phyloP scores from a whole-genome alignment of 1,139 yeast species.

The Taiozyma sp. region DNA sequence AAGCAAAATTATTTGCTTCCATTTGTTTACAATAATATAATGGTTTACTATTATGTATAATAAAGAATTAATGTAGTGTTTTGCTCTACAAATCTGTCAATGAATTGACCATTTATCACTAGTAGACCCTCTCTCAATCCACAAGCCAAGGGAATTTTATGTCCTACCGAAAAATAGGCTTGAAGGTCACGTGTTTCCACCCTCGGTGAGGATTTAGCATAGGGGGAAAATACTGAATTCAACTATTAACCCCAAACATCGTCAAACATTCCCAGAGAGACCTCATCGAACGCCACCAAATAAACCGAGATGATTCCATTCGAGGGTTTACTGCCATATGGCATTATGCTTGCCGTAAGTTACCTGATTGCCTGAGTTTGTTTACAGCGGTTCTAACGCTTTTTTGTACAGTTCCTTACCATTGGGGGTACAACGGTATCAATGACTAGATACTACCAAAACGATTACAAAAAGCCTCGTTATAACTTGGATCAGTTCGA shows the following conservation, averaged over 20 bases:
- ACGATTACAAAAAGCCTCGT: conserved; percentile 50
- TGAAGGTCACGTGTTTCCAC: neutral
- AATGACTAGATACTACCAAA: conserved; percentile 41
- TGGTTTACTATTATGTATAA: conserved; percentile 9
- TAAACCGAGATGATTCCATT: conserved; percentile 53
- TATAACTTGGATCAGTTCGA: conserved; percentile 59
- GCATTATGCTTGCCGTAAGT: conserved; percentile 51
- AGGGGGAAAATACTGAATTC: neutral
- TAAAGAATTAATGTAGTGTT: neutral
- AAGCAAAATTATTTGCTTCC: conserved; percentile 2
- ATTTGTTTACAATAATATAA: conserved; percentile 4
- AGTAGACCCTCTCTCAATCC: too few relatives aligned
- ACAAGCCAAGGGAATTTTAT: neutral
- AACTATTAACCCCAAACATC: neutral
- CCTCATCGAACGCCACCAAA: neutral
- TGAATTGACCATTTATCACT: neutral
- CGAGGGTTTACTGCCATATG: conserved; percentile 67
- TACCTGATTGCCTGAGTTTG: neutral
- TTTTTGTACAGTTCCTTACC: conserved; percentile 34
- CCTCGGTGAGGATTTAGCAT: neutral
- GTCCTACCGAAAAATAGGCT: neutral
- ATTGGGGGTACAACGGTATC: conserved; percentile 48
- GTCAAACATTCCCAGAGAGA: neutral
- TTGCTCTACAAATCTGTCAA: neutral
- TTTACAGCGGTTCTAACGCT: neutral